Conservation (phyloP, 305 asterid species). For the Rubia peregrina region DNA sequence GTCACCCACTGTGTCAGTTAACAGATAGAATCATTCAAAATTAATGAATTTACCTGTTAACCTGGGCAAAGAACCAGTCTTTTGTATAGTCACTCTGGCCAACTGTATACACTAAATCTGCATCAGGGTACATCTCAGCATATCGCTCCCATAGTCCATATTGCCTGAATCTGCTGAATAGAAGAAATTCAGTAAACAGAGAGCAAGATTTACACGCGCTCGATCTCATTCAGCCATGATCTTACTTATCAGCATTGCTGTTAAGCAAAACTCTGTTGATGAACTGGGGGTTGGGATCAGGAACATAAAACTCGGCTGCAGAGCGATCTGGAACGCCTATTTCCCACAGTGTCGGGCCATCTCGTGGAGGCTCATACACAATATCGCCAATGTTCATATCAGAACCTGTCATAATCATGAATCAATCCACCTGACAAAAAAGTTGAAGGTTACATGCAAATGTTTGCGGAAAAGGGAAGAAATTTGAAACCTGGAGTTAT, state of each 20-base stretch:
- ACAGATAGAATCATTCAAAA: not conserved
- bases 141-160: constrained; percentile 90
- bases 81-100: constrained; percentile 69
- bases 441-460: not conserved
- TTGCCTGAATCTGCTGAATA: constrained; percentile 65
- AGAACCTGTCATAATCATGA: constrained; percentile 38
- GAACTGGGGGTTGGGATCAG: constrained; percentile 79
- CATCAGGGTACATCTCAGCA: constrained; percentile 56
- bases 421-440: not conserved
- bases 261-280: constrained; percentile 55
- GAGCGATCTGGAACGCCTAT: constrained; percentile 87
- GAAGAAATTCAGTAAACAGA: not conserved
- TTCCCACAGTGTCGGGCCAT: constrained; percentile 94
- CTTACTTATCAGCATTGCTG: constrained; percentile 59
- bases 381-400: constrained; percentile 52
- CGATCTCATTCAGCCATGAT: not conserved
- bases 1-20: too few relatives aligned
- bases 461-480: not conserved
- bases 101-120: constrained; percentile 67
- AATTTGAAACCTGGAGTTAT: constrained; percentile 52
- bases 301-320: constrained; percentile 78
- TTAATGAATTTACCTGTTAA: constrained; percentile 46
- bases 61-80: constrained; percentile 89
- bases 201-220: not conserved
- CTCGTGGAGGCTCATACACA: constrained; percentile 68